Evolutionary conservation across 2,329 filamentous ascomycete species (phyloP).

Genomic region (Sporothrix sp.): DNA sequence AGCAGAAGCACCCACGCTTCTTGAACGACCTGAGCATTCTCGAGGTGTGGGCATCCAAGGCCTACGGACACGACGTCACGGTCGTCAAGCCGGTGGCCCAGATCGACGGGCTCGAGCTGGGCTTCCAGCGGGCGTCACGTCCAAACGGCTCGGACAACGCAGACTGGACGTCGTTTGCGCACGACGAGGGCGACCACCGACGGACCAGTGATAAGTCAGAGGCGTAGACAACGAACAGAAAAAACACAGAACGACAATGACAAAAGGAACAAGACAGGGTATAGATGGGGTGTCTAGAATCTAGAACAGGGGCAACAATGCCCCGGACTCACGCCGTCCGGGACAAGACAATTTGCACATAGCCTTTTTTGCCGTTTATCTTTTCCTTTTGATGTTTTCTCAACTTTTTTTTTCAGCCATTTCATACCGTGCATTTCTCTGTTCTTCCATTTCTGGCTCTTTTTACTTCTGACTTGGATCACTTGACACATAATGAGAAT

Average conservation of each 20-base stretch:
- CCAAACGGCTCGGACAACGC: conserved; percentile 44
- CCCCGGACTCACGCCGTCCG: too few relatives aligned
- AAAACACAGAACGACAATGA: neutral
- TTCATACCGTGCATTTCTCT: too few relatives aligned
- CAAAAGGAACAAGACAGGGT: too few relatives aligned
- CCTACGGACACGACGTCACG: conserved; percentile 31
- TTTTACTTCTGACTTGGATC: too few relatives aligned
- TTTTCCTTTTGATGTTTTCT: too few relatives aligned
- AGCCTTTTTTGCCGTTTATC: too few relatives aligned
- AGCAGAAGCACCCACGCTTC: conserved; percentile 42
- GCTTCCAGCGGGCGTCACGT: conserved; percentile 34
- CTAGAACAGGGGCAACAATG: too few relatives aligned
- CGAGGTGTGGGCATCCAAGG: conserved; percentile 38
- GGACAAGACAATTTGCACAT: too few relatives aligned
- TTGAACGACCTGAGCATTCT: conserved; percentile 38
- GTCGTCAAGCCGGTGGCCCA: conserved; percentile 32
- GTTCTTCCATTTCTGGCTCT: too few relatives aligned
- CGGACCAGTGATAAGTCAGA: neutral
- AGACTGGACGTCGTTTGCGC: conserved; percentile 35
- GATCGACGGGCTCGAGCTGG: conserved; percentile 34
- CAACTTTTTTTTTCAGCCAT: too few relatives aligned
- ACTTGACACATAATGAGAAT: too few relatives aligned
- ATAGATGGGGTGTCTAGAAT: too few relatives aligned
- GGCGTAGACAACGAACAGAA: neutral
- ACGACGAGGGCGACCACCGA: conserved; percentile 9